Conservation (phyloP, 805 yeast species). For the Yamadazyma nakazawae region DNA sequence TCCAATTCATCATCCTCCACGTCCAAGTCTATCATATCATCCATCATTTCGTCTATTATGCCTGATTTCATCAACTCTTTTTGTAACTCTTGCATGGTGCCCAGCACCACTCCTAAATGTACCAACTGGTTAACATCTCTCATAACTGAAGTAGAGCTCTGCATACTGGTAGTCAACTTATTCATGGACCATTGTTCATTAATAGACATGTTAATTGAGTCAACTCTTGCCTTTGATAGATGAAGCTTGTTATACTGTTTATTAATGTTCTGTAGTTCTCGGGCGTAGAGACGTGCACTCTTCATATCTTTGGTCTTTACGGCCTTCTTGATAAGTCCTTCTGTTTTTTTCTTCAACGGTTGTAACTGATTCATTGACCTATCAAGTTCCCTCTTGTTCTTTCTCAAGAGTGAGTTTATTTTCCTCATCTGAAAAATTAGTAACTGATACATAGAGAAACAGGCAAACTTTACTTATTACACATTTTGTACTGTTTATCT, state of each 20-base stretch:
- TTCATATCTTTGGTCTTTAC: constrained; percentile 75
- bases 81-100: constrained; percentile 81
- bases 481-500: too few species aligned
- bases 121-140: constrained; percentile 80
- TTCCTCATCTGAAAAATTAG: constrained; percentile 50
- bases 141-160: constrained; percentile 77
- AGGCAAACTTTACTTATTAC: too few species aligned
- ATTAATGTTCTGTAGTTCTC: constrained; percentile 70
- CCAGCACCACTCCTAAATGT: constrained; percentile 71
- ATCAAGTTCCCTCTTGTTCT: constrained; percentile 81
- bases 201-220: constrained; percentile 81
- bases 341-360: constrained; percentile 69
- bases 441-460: constrained; percentile 8
- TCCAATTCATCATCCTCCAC: constrained; percentile 59
- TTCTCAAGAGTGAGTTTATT: constrained; percentile 75
- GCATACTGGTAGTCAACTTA: constrained; percentile 78
- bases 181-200: constrained; percentile 88
- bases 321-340: constrained; percentile 65
- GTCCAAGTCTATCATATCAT: constrained; percentile 74
- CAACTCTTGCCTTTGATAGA: constrained; percentile 80
- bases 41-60: constrained; percentile 91
- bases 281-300: constrained; percentile 75
- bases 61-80: constrained; percentile 84
- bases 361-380: constrained; percentile 63
- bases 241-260: constrained; percentile 73